phyloP scores from a whole-genome alignment of 129 eudicot species.

The Artemisia annua region DNA sequence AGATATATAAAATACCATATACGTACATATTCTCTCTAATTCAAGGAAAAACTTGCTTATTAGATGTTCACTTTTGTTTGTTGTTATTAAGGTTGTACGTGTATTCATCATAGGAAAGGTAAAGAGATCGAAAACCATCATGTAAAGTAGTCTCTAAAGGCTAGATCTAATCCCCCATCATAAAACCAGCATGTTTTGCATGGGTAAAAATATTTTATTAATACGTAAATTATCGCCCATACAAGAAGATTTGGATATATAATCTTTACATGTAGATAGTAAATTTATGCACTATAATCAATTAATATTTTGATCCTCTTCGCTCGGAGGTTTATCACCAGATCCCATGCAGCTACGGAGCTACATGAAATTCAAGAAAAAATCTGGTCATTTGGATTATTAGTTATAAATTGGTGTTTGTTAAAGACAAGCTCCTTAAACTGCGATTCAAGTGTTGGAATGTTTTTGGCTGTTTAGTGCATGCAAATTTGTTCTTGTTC shows the following conservation, averaged over 20 bases:
- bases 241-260: no score
- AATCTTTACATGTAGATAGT: neutral
- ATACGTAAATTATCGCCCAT: no score
- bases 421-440: constrained; percentile 18
- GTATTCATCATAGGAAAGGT: no score
- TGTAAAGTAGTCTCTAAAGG: neutral
- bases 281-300: neutral
- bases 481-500: constrained; percentile 1
- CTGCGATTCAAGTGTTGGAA: constrained; percentile 4
- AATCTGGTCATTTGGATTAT: constrained; percentile 1
- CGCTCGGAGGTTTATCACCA: neutral
- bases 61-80: neutral
- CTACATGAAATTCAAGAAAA: neutral
- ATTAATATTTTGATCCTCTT: no score
- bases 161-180: neutral
- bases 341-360: neutral
- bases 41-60: neutral
- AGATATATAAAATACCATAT: no score
- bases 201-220: neutral
- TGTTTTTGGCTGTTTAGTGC: neutral
- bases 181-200: neutral
- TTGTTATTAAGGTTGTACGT: neutral
- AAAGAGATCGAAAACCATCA: no score
- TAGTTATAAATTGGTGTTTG: neutral
- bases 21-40: no score